Conservation (phyloP, 1,284 basidiomycete genomes). For the Cystobasidiaceae sp. region DNA sequence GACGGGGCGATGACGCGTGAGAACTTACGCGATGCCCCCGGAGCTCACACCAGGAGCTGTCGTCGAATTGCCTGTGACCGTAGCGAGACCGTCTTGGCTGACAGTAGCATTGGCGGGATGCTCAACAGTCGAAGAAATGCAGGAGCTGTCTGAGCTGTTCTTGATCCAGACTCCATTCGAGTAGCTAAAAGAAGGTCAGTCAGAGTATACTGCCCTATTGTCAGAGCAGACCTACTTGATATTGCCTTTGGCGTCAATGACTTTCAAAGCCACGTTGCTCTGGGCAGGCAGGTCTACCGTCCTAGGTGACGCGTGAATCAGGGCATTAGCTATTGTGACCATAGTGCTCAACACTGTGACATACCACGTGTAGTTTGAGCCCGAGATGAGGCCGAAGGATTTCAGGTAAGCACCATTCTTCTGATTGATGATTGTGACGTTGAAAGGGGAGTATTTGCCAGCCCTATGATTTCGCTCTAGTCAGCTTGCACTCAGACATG, state of each 20-base stretch:
- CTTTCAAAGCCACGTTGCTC: conserved; percentile 7
- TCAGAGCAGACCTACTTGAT: conserved; percentile 3
- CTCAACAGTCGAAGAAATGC: not conserved
- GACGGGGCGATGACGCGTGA: not conserved
- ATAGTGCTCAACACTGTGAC: not conserved
- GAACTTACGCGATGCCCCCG: conserved; percentile 3
- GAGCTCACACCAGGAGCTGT: not conserved
- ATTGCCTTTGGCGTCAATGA: conserved; percentile 14
- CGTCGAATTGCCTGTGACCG: not conserved
- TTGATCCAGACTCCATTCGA: conserved; percentile 7
- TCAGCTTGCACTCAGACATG: not conserved
- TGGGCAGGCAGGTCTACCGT: conserved; percentile 9
- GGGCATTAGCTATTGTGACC: not conserved
- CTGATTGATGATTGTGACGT: conserved; percentile 18
- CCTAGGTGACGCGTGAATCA: not conserved
- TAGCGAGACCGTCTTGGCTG: not conserved
- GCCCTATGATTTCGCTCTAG: not conserved
- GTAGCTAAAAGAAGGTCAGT: not conserved
- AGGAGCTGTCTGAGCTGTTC: conserved; percentile 7
- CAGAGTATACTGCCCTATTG: not conserved
- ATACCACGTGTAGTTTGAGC: conserved; percentile 5
- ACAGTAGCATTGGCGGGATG: not conserved
- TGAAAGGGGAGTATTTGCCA: conserved; percentile 15
- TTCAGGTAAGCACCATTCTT: conserved; percentile 4
- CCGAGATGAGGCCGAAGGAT: not conserved